phyloP scores from a whole-genome alignment of 139 green algal genomes.

The Desmodesmus armatus region DNA sequence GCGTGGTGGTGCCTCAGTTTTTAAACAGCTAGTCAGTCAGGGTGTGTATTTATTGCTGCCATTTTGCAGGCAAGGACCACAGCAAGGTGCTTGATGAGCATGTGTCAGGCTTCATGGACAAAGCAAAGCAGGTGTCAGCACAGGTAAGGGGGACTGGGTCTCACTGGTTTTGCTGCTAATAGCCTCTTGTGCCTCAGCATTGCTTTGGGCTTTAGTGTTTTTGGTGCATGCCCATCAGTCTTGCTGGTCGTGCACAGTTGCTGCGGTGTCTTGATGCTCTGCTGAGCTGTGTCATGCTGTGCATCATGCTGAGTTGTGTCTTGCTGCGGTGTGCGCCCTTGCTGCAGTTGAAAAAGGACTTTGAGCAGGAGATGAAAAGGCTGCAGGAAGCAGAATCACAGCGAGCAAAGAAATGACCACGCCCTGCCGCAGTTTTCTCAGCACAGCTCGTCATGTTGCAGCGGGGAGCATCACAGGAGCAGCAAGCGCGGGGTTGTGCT shows the following conservation, averaged over 20 bases:
- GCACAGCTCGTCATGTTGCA: too few relatives aligned
- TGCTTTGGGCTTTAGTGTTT: neutral
- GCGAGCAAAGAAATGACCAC: too few relatives aligned
- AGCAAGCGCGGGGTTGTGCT: too few relatives aligned
- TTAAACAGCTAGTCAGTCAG: too few relatives aligned
- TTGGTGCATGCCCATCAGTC: neutral
- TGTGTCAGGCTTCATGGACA: slow-evolving; percentile 4
- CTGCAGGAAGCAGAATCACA: slow-evolving; percentile 43
- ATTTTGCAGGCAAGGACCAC: slow-evolving; percentile 41
- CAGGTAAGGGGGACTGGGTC: slow-evolving; percentile 4
- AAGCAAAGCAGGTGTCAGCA: neutral
- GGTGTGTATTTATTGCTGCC: neutral
- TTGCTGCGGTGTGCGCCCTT: neutral
- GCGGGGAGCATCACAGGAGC: too few relatives aligned
- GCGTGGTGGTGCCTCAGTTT: too few relatives aligned
- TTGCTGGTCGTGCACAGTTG: neutral
- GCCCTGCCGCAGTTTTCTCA: too few relatives aligned
- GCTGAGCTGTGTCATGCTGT: neutral
- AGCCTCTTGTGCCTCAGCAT: neutral
- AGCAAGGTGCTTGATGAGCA: slow-evolving; percentile 49
- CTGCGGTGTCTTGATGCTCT: neutral
- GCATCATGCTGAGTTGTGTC: neutral
- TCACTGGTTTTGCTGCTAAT: neutral
- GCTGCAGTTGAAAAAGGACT: slow-evolving; percentile 36
- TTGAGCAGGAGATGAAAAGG: slow-evolving; percentile 39